Base-by-base conservation (phyloP, 2,329 filamentous ascomycete species). In the Plectosphaerella cucumerina region DNA sequence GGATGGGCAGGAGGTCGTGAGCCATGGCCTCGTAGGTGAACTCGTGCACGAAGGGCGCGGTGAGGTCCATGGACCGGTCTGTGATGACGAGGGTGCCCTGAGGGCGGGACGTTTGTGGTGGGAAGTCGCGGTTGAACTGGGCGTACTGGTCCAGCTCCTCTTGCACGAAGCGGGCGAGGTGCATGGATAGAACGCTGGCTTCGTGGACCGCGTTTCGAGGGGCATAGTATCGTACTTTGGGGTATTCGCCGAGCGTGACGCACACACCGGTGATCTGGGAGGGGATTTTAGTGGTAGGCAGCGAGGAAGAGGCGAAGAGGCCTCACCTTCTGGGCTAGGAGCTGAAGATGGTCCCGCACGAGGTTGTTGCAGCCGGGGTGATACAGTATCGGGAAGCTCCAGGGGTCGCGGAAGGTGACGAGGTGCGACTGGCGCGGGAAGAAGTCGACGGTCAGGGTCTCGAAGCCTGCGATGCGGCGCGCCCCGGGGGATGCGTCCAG, bases 21-120 rank as follows among this genome's bases (percentile, higher is more conserved):
- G 90, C 93, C 93, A 99, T 97, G 47, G 94, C 91, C 69, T 99
- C 94, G 66, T 97, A 99, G 12, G 94, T 97, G 65, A 99, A 97
- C 63, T 99, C 94, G 70, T 99, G 94, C 4, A 97, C 65, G 11
- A 97, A 72, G 1, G 94, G 94, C 0, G 93, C 86, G 71, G 87
- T 84, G 4, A 97, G 70, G 66, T 99, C 94, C 87, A 99, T 94
- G 8, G 91, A 90, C 55, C 94, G 83, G 67, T 97, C 94, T 1
- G 91, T 89, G 54, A 99, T 87, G 61, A 96, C 76, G 1, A 99
- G 80, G 1, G 91, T 83, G 37, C 90, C 90, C 56, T 89, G 86
- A 6, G 92, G 93, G 49, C 93, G 78, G 47, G 84, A 80, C 9
- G 83, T 83, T n/a, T 77, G 84, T 1, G 92, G 89, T 2, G 93